Base-by-base conservation (phyloP, 1,284 basidiomycete species). In the Trichosporon inkin region DNA sequence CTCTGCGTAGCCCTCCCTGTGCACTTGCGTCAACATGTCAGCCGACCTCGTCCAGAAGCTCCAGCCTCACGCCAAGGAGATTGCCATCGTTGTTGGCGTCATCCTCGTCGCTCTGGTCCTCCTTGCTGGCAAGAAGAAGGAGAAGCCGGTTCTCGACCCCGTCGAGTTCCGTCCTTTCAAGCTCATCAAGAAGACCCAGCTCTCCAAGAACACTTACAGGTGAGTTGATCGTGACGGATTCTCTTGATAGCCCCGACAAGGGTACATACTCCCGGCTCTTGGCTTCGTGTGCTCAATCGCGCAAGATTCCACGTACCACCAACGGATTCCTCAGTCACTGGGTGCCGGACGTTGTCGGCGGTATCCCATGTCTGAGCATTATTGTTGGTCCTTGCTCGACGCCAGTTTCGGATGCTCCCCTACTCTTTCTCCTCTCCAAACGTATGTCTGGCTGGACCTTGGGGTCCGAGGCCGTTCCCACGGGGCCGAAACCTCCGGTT, bases 141-240 rank as follows among this genome's bases (percentile, higher is more conserved):
- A 39, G 19, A 57, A 63, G 44, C 55, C 58, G 17, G 73, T 77
- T 7, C 69, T 77, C 32, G 71, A 76, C 58, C 69, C 73, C 5
- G 66, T 71, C 52, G 76, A 78, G 61, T 99, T 90, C 88, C 84
- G 89, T 72, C 81, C 88, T 62, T 97, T 90, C 81, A 84, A 87
- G 53, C 84, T 99, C 58, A 80, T 82, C 63, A 83, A 90, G 71
- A 96, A 94, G 80, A 87, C 86, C 53, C 81, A 85, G 67, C 82
- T 98, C 62, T 96, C 93, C n/a, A 89, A 88, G 65, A 99, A 99
- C 81, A 96, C 93, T 55, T 92, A 93, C 62, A 83, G 93, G 89
- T 95, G 71, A 65, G 86, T 79, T 22, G 55, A 19, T 10, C 10
- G 17, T 6, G 3, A 8, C 10, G 13, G 16, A 44, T 6, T 3